phyloP scores from a whole-genome alignment of 2,329 filamentous ascomycete genomes.

The Thermothelomyces thermophilus region DNA sequence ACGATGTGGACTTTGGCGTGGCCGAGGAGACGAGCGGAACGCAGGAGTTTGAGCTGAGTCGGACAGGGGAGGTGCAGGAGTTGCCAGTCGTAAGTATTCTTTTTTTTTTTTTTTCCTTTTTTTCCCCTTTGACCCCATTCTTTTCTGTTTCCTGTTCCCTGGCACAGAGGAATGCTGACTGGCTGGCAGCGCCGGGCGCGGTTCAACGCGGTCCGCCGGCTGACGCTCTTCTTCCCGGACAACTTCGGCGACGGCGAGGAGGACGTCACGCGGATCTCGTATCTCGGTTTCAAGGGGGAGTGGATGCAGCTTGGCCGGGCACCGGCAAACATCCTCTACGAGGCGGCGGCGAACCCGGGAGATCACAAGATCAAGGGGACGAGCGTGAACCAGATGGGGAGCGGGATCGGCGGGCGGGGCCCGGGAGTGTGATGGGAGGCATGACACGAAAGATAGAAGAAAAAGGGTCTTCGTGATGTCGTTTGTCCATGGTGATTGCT shows the following conservation, averaged over 20 bases:
- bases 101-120: not conserved
- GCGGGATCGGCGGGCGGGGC: slow-evolving; percentile 39
- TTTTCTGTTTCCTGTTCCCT: not conserved
- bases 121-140: not conserved
- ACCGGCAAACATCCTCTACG: slow-evolving; percentile 82
- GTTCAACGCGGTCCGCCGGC: slow-evolving; percentile 76
- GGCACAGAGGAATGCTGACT: not conserved
- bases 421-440: slow-evolving; percentile 27
- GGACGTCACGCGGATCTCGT: slow-evolving; percentile 70
- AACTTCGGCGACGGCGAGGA: slow-evolving; percentile 80
- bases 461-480: too few species aligned
- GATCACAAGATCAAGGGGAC: slow-evolving; percentile 70
- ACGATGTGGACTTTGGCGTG: slow-evolving; percentile 76
- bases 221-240: slow-evolving; percentile 85
- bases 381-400: slow-evolving; percentile 47
- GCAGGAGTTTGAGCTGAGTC: slow-evolving; percentile 70
- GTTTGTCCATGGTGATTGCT: slow-evolving; percentile 30
- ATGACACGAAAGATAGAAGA: too few species aligned
- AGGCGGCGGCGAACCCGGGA: slow-evolving; percentile 83
- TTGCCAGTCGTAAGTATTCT: slow-evolving; percentile 52
- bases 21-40: slow-evolving; percentile 64
- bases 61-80: slow-evolving; percentile 78
- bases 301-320: slow-evolving; percentile 82
- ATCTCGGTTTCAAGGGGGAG: slow-evolving; percentile 89
- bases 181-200: slow-evolving; percentile 58